Percentiles rank a stretch among this genome's conserved stretches.
Evolutionary conservation across 306 rosid species (phyloP).

Genomic region (Alnus glutinosa): DNA sequence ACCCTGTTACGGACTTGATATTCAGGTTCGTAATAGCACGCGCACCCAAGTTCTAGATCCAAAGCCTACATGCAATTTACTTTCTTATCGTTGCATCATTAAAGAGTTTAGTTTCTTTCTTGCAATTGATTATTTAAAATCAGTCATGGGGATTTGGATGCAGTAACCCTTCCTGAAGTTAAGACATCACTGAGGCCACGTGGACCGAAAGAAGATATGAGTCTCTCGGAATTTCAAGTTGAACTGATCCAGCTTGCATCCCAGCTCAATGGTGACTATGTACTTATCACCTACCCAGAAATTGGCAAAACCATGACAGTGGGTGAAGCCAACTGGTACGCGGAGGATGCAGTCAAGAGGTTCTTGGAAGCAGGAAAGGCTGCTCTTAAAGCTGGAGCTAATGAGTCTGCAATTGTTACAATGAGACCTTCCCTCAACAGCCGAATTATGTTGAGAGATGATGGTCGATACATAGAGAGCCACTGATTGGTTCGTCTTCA

Average conservation of each 20-base stretch:
- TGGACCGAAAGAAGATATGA: constrained; percentile 69
- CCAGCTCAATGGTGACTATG: constrained; percentile 86
- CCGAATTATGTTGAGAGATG: constrained; percentile 43
- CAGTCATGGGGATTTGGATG: constrained; percentile 10
- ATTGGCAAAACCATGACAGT: constrained; percentile 78
- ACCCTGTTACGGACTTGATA: too few species aligned
- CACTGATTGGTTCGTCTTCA: constrained; percentile 37
- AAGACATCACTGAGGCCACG: constrained; percentile 54
- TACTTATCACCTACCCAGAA: constrained; percentile 73
- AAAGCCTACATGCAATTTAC: not conserved
- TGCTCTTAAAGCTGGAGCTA: constrained; percentile 86
- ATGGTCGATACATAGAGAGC: constrained; percentile 26
- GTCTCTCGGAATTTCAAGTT: constrained; percentile 84
- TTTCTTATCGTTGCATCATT: not conserved
- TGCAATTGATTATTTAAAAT: constrained; percentile 13
- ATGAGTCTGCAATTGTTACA: constrained; percentile 76
- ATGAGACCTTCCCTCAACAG: constrained; percentile 95
- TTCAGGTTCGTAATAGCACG: too few species aligned
- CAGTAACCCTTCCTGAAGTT: constrained; percentile 84
- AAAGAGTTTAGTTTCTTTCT: constrained; percentile 7
- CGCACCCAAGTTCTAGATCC: not conserved
- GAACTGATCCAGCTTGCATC: constrained; percentile 94
- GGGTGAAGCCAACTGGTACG: constrained; percentile 76
- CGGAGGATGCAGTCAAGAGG: constrained; percentile 92
- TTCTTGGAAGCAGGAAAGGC: constrained; percentile 85